Conservation (phyloP, 305 asterid species). For the Stenogyne calaminthoides region DNA sequence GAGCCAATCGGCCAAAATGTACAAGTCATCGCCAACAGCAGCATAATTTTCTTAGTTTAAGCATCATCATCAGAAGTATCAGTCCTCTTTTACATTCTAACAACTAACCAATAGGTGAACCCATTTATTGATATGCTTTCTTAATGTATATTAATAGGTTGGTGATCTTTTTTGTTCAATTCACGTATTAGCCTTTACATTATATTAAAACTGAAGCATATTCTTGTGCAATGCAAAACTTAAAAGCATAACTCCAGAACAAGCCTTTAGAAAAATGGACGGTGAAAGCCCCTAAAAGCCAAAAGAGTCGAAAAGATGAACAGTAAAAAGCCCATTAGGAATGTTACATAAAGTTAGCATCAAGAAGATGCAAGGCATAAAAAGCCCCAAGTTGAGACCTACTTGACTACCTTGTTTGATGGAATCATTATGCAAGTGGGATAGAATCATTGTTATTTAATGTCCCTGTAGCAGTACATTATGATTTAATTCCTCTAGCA, state of each 20-base stretch:
- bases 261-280: neutral
- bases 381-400: conserved; percentile 30
- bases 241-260: conserved; percentile 1
- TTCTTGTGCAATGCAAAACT: conserved; percentile 2
- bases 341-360: conserved; percentile 19
- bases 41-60: neutral
- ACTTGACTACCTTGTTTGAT: conserved; percentile 12
- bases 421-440: conserved; percentile 35
- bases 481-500: conserved; percentile 24
- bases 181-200: neutral
- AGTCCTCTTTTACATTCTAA: neutral
- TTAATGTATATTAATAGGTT: neutral
- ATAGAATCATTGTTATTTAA: conserved; percentile 25
- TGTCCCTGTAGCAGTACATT: neutral
- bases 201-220: neutral
- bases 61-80: neutral
- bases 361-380: conserved; percentile 19
- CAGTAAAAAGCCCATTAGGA: conserved; percentile 7
- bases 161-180: conserved; percentile 3
- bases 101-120: conserved; percentile 6
- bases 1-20: neutral
- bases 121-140: conserved; percentile 2
- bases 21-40: conserved; percentile 9
- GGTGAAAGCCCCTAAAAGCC: neutral
- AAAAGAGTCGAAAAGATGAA: conserved; percentile 3